A percentile compares a stretch with the other conserved stretches of the same genome.
Evolutionary conservation across 768 basidiomycete species (phyloP).

Genomic region (Kwoniella botswanensis): DNA sequence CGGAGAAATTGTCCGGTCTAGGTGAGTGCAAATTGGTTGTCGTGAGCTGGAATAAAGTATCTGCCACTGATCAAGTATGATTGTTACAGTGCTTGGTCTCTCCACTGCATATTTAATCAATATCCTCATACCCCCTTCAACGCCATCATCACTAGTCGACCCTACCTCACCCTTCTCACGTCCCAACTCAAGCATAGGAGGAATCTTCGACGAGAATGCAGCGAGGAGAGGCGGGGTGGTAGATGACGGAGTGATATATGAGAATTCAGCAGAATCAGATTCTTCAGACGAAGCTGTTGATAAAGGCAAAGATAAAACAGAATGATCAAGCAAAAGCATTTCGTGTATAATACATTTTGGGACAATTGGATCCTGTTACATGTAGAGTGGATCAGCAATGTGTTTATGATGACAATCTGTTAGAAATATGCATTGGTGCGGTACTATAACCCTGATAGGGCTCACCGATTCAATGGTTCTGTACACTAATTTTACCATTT

Average conservation of each 20-base stretch:
- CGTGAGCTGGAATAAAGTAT: too few relatives aligned
- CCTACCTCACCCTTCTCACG: slow-evolving; percentile 1
- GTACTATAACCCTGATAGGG: too few relatives aligned
- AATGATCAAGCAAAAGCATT: not conserved
- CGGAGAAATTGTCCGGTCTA: slow-evolving; percentile 85
- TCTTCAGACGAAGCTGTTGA: slow-evolving; percentile 17
- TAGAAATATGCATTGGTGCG: too few relatives aligned
- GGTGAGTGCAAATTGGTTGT: slow-evolving; percentile 61
- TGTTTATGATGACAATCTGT: too few relatives aligned
- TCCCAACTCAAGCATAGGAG: not conserved
- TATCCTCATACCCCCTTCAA: slow-evolving; percentile 17
- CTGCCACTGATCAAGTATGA: too few relatives aligned
- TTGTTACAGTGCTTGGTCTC: slow-evolving; percentile 33
- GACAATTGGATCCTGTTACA: too few relatives aligned
- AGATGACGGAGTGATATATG: slow-evolving; percentile 35
- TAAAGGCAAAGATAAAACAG: slow-evolving; percentile 1
- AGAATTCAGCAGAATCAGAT: slow-evolving; percentile 17
- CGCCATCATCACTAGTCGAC: slow-evolving; percentile 15
- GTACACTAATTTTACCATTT: too few relatives aligned
- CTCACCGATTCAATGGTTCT: too few relatives aligned
- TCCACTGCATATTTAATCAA: slow-evolving; percentile 22
- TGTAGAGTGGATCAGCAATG: too few relatives aligned
- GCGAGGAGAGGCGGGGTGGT: slow-evolving; percentile 41
- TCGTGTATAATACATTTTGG: too few relatives aligned
- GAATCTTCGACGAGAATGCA: slow-evolving; percentile 39